A percentile compares a stretch with the other conserved stretches of the same genome.
phyloP scores from a whole-genome alignment of 192 early-diverging fungal species.

The Podila verticillata region DNA sequence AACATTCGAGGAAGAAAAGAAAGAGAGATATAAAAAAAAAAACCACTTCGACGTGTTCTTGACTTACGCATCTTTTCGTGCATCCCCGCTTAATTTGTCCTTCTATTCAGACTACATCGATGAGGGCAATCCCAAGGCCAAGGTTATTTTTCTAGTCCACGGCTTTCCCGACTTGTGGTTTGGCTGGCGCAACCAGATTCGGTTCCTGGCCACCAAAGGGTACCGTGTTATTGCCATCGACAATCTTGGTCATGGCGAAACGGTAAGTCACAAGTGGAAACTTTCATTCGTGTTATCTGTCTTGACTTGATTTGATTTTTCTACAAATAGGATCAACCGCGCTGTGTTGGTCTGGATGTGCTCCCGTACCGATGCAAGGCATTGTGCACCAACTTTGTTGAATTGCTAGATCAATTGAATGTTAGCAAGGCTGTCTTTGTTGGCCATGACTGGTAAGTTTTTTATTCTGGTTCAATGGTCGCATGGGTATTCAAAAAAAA shows the following conservation, averaged over 20 bases:
- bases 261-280: slow-evolving; percentile 10
- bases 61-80: too few relatives aligned
- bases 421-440: slow-evolving; percentile 61
- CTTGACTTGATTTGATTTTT: not conserved
- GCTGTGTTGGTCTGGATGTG: slow-evolving; percentile 37
- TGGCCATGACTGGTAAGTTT: slow-evolving; percentile 73
- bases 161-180: slow-evolving; percentile 52
- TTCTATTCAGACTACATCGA: slow-evolving; percentile 30
- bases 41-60: too few relatives aligned
- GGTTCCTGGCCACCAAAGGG: slow-evolving; percentile 55
- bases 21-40: too few relatives aligned
- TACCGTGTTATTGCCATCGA: slow-evolving; percentile 65
- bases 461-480: not conserved
- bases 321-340: slow-evolving; percentile 40
- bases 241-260: slow-evolving; percentile 60
- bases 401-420: slow-evolving; percentile 65
- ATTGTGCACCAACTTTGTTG: slow-evolving; percentile 62
- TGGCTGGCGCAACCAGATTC: slow-evolving; percentile 55
- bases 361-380: slow-evolving; percentile 59
- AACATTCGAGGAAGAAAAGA: not conserved
- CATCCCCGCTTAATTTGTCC: not conserved
- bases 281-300: too few relatives aligned
- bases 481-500: not conserved
- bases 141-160: slow-evolving; percentile 23
- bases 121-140: slow-evolving; percentile 11